Conservation (phyloP, 1,284 basidiomycete genomes). For the Apiotrichum siamense region DNA sequence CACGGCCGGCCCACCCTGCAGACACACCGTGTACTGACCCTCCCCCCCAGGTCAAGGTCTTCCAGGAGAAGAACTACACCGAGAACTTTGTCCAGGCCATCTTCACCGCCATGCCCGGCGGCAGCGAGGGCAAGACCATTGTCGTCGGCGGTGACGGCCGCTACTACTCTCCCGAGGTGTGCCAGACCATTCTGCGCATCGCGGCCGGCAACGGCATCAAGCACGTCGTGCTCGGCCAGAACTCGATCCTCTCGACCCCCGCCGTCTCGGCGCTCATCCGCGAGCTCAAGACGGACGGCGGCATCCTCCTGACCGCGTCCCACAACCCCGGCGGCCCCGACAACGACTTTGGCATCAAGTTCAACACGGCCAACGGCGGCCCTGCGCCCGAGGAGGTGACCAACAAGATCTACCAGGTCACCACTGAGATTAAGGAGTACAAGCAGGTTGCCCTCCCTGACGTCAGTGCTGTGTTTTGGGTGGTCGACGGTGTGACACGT, state of each 20-base stretch:
- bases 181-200: conserved; percentile 85
- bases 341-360: conserved; percentile 98
- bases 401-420: conserved; percentile 85
- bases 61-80: conserved; percentile 73
- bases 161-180: conserved; percentile 79
- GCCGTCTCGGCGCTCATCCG: conserved; percentile 94
- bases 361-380: conserved; percentile 94
- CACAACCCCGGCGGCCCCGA: conserved; percentile 98
- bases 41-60: conserved; percentile 17
- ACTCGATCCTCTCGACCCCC: conserved; percentile 90
- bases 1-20: too few relatives aligned
- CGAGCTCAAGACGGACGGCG: conserved; percentile 91
- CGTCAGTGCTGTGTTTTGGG: conserved; percentile 50
- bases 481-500: background rate
- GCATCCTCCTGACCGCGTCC: conserved; percentile 93
- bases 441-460: conserved; percentile 72
- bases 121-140: conserved; percentile 63
- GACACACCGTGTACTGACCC: too few relatives aligned
- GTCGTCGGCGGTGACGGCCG: conserved; percentile 97
- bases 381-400: conserved; percentile 94
- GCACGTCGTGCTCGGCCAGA: conserved; percentile 82
- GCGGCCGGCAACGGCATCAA: conserved; percentile 84
- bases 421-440: conserved; percentile 79
- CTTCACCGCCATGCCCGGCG: conserved; percentile 80
- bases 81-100: conserved; percentile 98